These are phyloP conservation scores for Aspergillus coremiiformis DNA, from an alignment of 495 filamentous ascomycete species.

Conservation along the genomic window DNA sequence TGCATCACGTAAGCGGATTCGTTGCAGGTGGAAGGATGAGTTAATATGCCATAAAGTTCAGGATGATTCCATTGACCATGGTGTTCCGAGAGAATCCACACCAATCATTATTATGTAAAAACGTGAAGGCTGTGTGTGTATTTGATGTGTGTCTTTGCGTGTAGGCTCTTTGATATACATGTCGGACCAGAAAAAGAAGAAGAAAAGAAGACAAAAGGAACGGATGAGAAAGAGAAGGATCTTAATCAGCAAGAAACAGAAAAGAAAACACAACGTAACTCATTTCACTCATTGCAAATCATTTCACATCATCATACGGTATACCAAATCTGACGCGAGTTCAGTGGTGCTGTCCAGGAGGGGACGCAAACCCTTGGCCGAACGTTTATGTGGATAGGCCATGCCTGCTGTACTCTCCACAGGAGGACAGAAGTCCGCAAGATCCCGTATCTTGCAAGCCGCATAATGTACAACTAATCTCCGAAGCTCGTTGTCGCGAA, in stretches of 20 bases:
- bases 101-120: neutral
- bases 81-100: neutral
- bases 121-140: neutral
- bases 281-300: neutral
- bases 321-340: slow-evolving; percentile 42
- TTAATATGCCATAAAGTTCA: neutral
- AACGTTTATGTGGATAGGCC: slow-evolving; percentile 18
- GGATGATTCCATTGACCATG: neutral
- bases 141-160: neutral
- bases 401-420: slow-evolving; percentile 23
- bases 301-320: slow-evolving; percentile 40
- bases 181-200: neutral
- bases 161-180: neutral
- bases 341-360: slow-evolving; percentile 37
- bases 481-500: slow-evolving; percentile 40
- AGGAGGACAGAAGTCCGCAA: slow-evolving; percentile 31
- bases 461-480: slow-evolving; percentile 39
- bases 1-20: neutral
- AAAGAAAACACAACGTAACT: neutral
- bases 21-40: neutral
- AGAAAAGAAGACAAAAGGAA: neutral
- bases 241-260: neutral
- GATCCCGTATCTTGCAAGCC: slow-evolving; percentile 38
- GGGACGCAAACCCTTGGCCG: slow-evolving; percentile 26
- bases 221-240: neutral